Evolutionary conservation across 768 basidiomycete species (phyloP).

Genomic region (Amyloporia xantha): DNA sequence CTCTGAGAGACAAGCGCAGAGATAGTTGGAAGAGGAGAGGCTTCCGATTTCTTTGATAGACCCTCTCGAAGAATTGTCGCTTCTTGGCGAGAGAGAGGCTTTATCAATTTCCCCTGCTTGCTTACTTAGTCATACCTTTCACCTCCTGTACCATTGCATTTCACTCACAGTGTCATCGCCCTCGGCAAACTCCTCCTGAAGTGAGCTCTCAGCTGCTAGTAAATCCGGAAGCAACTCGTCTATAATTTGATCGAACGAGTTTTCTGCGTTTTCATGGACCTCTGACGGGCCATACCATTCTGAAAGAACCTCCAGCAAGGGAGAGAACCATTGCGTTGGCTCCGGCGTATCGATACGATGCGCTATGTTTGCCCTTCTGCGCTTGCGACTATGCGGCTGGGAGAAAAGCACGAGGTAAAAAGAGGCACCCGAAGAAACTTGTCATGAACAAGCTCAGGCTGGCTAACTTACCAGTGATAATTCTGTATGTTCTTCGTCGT

Average conservation of each 20-base stretch:
- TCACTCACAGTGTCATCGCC: slow-evolving; percentile 18
- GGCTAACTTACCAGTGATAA: not conserved
- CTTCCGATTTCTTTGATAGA: not conserved
- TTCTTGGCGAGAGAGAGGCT: slow-evolving; percentile 8
- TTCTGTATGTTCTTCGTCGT: not conserved
- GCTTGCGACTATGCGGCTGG: not conserved
- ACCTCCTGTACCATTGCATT: not conserved
- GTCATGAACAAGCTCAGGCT: not conserved
- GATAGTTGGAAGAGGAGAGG: not conserved
- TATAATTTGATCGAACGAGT: slow-evolving; percentile 30
- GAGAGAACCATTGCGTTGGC: not conserved
- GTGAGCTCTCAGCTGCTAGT: slow-evolving; percentile 23
- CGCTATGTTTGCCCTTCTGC: not conserved
- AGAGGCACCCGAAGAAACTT: no score
- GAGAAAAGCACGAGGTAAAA: no score
- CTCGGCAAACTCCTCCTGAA: slow-evolving; percentile 18
- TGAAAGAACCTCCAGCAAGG: slow-evolving; percentile 5
- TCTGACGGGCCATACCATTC: not conserved
- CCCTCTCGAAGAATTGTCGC: slow-evolving; percentile 3
- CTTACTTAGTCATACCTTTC: no score
- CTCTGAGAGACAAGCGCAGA: slow-evolving; percentile 7
- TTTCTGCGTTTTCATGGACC: slow-evolving; percentile 4
- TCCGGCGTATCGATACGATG: no score
- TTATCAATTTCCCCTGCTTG: not conserved
- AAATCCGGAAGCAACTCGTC: slow-evolving; percentile 29